phyloP scores from a whole-genome alignment of 768 basidiomycete genomes.

The Porphyrellus cyaneotinctus region DNA sequence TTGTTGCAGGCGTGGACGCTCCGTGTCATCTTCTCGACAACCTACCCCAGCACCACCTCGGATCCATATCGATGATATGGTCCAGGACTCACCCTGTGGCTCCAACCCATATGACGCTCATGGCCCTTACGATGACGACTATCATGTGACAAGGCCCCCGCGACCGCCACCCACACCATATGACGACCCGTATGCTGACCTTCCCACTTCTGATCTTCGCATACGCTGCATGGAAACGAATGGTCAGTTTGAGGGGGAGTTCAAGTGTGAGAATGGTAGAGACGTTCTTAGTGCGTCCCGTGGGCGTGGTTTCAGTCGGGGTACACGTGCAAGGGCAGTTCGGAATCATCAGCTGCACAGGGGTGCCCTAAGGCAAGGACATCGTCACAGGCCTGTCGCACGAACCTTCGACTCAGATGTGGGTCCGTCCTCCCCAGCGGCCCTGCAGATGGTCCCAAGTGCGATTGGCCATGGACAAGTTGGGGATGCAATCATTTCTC shows the following conservation, averaged over 20 bases:
- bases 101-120: slow-evolving; percentile 63
- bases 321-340: slow-evolving; percentile 25
- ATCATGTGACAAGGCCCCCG: slow-evolving; percentile 45
- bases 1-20: slow-evolving; percentile 46
- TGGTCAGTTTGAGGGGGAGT: slow-evolving; percentile 14
- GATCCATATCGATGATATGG: slow-evolving; percentile 53
- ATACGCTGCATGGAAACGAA: neutral
- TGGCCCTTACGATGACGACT: slow-evolving; percentile 67
- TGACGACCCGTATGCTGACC: slow-evolving; percentile 72
- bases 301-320: slow-evolving; percentile 26
- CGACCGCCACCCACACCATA: slow-evolving; percentile 71
- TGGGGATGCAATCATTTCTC: slow-evolving; percentile 21
- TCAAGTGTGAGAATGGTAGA: slow-evolving; percentile 23
- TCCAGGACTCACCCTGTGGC: slow-evolving; percentile 41
- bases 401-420: slow-evolving; percentile 32
- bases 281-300: neutral
- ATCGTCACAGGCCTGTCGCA: slow-evolving; percentile 9
- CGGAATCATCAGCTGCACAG: slow-evolving; percentile 10
- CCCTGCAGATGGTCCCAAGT: slow-evolving; percentile 45
- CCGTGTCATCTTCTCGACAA: slow-evolving; percentile 51
- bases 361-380: slow-evolving; percentile 20
- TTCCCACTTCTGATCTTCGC: slow-evolving; percentile 29
- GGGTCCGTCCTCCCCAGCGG: slow-evolving; percentile 36
- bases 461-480: slow-evolving; percentile 42
- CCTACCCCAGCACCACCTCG: slow-evolving; percentile 52